Evolutionary conservation across 176 grass and related monocot genomes (phyloP), one percentile per base, ranked within the genome.

Genomic region (Musa troglodytarum): DNA sequence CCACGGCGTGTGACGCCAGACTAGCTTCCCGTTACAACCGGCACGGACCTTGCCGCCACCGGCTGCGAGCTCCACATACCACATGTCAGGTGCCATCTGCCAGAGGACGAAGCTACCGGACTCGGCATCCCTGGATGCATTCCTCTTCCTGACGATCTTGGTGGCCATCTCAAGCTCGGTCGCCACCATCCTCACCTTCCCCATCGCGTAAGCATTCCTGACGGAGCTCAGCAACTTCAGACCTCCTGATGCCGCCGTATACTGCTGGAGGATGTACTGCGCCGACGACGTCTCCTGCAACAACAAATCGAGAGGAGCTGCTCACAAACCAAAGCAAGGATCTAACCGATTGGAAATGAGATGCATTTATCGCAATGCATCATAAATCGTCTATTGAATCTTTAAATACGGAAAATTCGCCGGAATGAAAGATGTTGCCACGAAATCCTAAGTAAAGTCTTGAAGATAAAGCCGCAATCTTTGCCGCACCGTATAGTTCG

Each of bases 51-150:
- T 77, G 29, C 56, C 52, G 49, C 75, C 49, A 10, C 75, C 75
- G 3, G 65, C 75, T 1, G 61, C 49, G 16, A 77, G 75, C 49
- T 77, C 75, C 12, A 77, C 75, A 28, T 77, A 77, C 75, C 75
- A 77, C 75, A 77, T 77, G 10, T 77, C 75, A 53, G 75, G 75
- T 25, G 62, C 75, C 75, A 77, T 77, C 61, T 77, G 75, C 75
- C 75, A 77, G 61, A 77, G 75, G 11, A 77, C 75, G 17, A 77
- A 77, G n/a, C 75, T 58, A 52, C 75, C 75, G 19, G 75, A 65
- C n/a, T 77, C 75, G 1, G 75, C 49, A 49, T 63, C 58, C 17
- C 49, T 63, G 5, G 75, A 65, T 23, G 75, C 61, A 11, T 65
- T 50, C 14, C 75, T 34, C 20, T 65, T 77, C 62, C 65, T 77